These are phyloP conservation scores for Crucihimalaya himalaica DNA, from an alignment of 345 rosid genomes.

Conservation along the genomic window DNA sequence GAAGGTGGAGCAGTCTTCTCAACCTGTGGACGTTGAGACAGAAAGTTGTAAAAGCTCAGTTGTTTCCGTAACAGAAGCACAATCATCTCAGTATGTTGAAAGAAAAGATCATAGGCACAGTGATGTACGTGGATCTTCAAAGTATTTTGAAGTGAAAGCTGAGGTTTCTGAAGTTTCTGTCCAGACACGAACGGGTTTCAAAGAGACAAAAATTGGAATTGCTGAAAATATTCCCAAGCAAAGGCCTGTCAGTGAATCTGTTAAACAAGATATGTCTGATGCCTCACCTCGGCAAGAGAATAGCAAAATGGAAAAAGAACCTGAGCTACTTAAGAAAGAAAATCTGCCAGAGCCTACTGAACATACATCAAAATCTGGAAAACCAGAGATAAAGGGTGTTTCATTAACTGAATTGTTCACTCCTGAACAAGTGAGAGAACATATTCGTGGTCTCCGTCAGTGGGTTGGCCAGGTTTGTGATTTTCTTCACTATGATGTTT, in stretches of 20 bases:
- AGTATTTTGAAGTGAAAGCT: constrained; percentile 65
- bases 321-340: constrained; percentile 61
- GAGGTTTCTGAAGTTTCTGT: constrained; percentile 58
- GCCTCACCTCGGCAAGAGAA: constrained; percentile 52
- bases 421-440: constrained; percentile 95
- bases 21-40: constrained; percentile 46
- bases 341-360: constrained; percentile 54
- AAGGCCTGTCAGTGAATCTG: constrained; percentile 49
- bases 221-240: constrained; percentile 53
- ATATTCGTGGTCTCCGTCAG: constrained; percentile 88
- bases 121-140: constrained; percentile 49
- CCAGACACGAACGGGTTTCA: constrained; percentile 44
- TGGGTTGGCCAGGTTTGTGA: constrained; percentile 98
- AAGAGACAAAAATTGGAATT: constrained; percentile 53
- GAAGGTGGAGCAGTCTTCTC: constrained; percentile 74
- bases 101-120: constrained; percentile 53
- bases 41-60: constrained; percentile 53
- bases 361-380: constrained; percentile 75
- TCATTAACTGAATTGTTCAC: constrained; percentile 95
- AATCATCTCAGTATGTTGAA: constrained; percentile 49
- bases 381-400: constrained; percentile 96
- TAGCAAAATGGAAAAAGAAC: constrained; percentile 56
- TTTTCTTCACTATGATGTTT: constrained; percentile 14
- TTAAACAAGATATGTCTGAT: constrained; percentile 40
- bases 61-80: constrained; percentile 49